These are phyloP conservation scores for Termitomyces eurrhizus DNA, from an alignment of 768 basidiomycete genomes.

Conservation along the genomic window DNA sequence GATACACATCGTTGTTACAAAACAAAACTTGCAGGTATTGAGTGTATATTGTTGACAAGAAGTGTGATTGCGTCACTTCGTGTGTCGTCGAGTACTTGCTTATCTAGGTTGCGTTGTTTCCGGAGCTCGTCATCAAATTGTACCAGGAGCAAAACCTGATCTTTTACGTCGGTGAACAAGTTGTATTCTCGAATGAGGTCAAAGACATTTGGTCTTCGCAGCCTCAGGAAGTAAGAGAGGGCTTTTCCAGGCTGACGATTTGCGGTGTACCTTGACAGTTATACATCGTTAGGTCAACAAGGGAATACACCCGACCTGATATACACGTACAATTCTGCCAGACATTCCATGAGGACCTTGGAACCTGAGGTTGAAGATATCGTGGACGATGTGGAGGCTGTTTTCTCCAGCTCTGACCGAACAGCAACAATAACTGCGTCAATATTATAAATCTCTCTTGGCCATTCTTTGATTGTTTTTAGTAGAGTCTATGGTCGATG, in stretches of 20 bases:
- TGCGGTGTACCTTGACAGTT: slow-evolving; percentile 58
- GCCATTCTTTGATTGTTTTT: slow-evolving; percentile 84
- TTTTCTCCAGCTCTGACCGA: slow-evolving; percentile 72
- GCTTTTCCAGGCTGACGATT: slow-evolving; percentile 96
- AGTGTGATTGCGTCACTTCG: slow-evolving; percentile 80
- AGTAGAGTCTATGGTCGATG: slow-evolving; percentile 56
- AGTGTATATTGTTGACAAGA: slow-evolving; percentile 91
- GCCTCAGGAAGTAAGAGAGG: slow-evolving; percentile 81
- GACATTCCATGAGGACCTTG: slow-evolving; percentile 83
- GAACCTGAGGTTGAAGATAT: slow-evolving; percentile 42
- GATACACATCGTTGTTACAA: not conserved
- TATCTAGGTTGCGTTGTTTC: slow-evolving; percentile 48
- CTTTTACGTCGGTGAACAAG: slow-evolving; percentile 90
- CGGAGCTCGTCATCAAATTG: slow-evolving; percentile 92
- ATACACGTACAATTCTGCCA: slow-evolving; percentile 78
- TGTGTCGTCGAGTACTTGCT: slow-evolving; percentile 32
- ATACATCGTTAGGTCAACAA: not conserved
- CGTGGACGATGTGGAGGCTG: slow-evolving; percentile 45
- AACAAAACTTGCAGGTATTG: slow-evolving; percentile 71
- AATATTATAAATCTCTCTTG: slow-evolving; percentile 85
- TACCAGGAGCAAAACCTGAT: slow-evolving; percentile 87
- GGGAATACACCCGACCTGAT: too few species aligned
- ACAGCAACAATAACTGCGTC: slow-evolving; percentile 87
- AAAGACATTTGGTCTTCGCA: slow-evolving; percentile 88
- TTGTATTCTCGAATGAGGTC: slow-evolving; percentile 92